Percentiles rank a stretch among this genome's conserved stretches.
Evolutionary conservation across 768 basidiomycete species (phyloP).

Genomic region (Cystobasidium ongulense): DNA sequence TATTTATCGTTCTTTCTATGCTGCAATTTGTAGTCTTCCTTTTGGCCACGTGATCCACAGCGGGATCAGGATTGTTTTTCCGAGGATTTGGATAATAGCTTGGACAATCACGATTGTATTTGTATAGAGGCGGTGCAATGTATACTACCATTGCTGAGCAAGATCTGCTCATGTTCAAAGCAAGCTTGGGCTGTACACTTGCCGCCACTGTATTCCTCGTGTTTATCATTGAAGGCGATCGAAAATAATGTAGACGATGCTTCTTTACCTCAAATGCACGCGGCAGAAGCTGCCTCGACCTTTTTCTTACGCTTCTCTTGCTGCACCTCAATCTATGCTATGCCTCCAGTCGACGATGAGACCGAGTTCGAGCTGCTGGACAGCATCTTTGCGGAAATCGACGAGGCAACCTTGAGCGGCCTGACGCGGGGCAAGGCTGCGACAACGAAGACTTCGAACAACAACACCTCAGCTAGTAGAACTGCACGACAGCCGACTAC

Average conservation of each 20-base stretch:
- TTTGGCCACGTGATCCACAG: neutral
- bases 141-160: neutral
- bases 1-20: too few relatives aligned
- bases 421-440: neutral
- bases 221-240: neutral
- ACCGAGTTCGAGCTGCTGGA: constrained; percentile 23
- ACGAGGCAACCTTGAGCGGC: neutral
- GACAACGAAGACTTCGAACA: neutral
- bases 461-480: neutral
- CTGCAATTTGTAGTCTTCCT: neutral
- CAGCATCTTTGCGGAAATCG: constrained; percentile 25
- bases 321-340: too few relatives aligned
- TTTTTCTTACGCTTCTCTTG: neutral
- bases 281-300: neutral
- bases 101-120: neutral
- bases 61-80: neutral
- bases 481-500: neutral
- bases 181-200: neutral
- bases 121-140: neutral
- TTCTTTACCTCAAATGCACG: neutral
- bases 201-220: neutral
- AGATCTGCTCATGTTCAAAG: neutral
- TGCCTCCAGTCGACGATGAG: neutral
- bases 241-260: too few relatives aligned
- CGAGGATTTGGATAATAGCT: too few relatives aligned